Evolutionary conservation across 345 rosid species (phyloP).

Genomic region (Raphanus sativus): DNA sequence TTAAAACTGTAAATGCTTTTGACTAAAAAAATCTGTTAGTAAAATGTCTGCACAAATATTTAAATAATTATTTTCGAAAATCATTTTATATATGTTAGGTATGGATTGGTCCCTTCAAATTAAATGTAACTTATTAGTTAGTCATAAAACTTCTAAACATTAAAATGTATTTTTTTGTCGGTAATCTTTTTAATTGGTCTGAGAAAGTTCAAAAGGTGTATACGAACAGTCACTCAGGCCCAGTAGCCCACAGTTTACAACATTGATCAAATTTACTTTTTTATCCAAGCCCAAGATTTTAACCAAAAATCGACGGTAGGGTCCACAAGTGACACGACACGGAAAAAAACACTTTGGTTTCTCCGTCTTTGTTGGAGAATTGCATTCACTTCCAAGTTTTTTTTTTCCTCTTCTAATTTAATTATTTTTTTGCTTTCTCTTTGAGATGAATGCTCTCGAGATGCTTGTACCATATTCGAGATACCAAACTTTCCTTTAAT

Average conservation of each 20-base stretch:
- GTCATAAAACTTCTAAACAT: no score
- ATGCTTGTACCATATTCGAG: constrained; percentile 25
- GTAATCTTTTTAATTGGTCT: neutral
- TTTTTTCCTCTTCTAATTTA: no score
- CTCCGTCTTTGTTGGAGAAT: constrained; percentile 67
- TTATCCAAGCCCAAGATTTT: no score
- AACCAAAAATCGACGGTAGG: neutral
- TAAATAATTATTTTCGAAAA: neutral
- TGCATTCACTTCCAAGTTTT: constrained; percentile 17
- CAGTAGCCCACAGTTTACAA: no score
- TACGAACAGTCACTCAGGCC: no score
- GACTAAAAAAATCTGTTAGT: constrained; percentile 5
- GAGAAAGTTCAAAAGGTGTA: neutral
- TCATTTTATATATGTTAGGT: neutral
- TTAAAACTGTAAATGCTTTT: neutral
- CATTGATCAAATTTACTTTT: no score
- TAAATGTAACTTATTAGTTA: neutral
- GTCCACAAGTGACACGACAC: constrained; percentile 28
- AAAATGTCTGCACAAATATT: neutral
- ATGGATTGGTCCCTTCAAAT: neutral
- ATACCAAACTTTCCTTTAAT: constrained; percentile 33
- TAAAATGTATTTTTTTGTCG: neutral
- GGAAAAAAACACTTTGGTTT: constrained; percentile 39
- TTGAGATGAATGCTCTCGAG: constrained; percentile 15
- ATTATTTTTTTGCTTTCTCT: no score